These are phyloP conservation scores for Oryza meridionalis DNA, from an alignment of 176 grass and related monocot species.

Conservation along the genomic window DNA sequence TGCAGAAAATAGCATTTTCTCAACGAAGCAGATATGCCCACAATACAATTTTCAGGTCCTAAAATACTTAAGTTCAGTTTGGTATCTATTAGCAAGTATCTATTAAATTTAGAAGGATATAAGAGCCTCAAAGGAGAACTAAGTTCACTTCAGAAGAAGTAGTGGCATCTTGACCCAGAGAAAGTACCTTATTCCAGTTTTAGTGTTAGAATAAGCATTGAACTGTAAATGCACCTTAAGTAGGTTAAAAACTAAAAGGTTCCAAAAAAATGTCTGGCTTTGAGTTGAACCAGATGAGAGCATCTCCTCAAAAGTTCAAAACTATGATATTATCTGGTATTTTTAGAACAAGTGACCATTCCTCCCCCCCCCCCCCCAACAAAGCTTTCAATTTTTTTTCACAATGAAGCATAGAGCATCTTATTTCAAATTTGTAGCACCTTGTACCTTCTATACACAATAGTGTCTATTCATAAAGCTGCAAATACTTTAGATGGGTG, in stretches of 20 bases:
- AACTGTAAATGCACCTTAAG: not conserved
- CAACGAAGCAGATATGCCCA: not conserved
- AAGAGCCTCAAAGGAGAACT: not conserved
- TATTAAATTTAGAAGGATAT: not conserved
- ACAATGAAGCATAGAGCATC: not conserved
- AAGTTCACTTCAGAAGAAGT: not conserved
- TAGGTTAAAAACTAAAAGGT: not conserved
- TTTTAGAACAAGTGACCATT: slow-evolving; percentile 5
- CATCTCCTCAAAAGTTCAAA: not conserved
- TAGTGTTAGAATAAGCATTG: not conserved
- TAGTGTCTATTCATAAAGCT: slow-evolving; percentile 5
- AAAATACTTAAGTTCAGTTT: not conserved
- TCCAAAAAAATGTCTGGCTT: not conserved
- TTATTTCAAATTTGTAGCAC: not conserved
- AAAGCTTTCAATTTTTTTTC: not conserved
- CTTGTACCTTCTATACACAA: not conserved
- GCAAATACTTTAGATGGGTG: not conserved
- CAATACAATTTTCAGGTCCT: not conserved
- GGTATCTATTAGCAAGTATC: not conserved
- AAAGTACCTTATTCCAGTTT: not conserved
- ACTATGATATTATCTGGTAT: not conserved
- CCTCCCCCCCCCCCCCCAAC: too few relatives aligned
- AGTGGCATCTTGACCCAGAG: not conserved
- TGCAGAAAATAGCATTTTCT: slow-evolving; percentile 2
- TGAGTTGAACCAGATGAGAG: slow-evolving; percentile 7